Evolutionary conservation across 805 yeast species (phyloP), one percentile per base, ranked within the genome.

Genomic region (Yarrowia yakushimensis): DNA sequence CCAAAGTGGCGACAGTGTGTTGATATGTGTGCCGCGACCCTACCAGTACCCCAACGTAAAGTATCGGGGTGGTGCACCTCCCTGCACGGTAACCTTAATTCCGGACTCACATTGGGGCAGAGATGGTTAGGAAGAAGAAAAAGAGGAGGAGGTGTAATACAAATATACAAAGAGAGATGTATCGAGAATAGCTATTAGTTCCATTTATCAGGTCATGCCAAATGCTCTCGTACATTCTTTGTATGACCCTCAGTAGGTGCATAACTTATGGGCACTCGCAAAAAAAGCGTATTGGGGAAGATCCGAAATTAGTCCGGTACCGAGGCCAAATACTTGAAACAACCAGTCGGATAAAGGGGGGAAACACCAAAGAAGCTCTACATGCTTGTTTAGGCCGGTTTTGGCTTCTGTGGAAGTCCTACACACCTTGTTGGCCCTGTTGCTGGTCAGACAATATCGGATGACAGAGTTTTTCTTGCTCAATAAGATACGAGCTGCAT

Each of bases 281-380:
- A 10, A 45, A 30, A 48, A 48, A 48, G 55, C 39, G 52, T 45
- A 48, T n/a, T 48, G 55, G 30, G 37, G 28, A 48, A 31, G 55
- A 48, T 48, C 55, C 55, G 55, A 48, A 31, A 48, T 48, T 48
- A 48, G 55, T 48, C 55, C 55, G 55, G 28, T 20, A 48, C 52
- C 52, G 52, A 45, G 52, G 52, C 36, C 25, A 18, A 28, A 28
- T 10, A 43, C 23, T 2, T 4, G 17, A 30, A 17, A 30, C n/a
- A 15, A 13, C 30, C 20, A 18, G 5, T 23, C 4, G 10, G 11
- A 9, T 23, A n/a, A 7, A 15, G 6, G 25, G 17, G 10, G 6
- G 43, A 13, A 22, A 22, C 27, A 39, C 15, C 17, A 22, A 39
- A 13, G 17, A 39, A 27, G 13, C 43, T 39, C 43, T 39, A 39